phyloP scores from a whole-genome alignment of 352 stramenopile species.

The Phytopythium ostracodes region DNA sequence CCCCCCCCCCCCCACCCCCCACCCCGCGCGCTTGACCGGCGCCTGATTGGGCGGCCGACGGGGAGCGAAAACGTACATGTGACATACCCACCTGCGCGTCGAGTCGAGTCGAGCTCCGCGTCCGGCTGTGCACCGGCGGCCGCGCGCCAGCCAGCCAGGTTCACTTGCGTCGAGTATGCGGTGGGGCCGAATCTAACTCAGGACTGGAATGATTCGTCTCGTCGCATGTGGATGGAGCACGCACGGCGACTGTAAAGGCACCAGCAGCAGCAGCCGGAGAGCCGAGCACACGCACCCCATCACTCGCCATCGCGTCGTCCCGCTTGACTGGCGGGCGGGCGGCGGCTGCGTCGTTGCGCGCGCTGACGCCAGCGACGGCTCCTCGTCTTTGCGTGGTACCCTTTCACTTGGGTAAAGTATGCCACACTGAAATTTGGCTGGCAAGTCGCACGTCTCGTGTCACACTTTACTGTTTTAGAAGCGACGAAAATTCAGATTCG shows the following conservation, averaged over 20 bases:
- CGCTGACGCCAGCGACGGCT: neutral
- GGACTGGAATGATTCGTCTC: neutral
- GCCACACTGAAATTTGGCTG: too few relatives aligned
- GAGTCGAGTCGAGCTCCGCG: neutral
- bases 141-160: neutral
- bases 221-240: neutral
- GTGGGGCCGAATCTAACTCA: too few relatives aligned
- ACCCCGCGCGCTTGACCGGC: neutral
- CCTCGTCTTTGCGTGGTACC: neutral
- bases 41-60: neutral
- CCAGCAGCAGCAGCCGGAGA: too few relatives aligned
- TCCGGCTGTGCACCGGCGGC: neutral
- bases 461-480: too few relatives aligned
- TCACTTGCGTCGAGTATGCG: too few relatives aligned
- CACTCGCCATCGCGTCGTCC: too few relatives aligned
- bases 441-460: neutral
- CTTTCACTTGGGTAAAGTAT: too few relatives aligned
- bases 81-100: conserved; percentile 1
- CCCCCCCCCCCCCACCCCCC: too few relatives aligned
- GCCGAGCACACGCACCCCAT: too few relatives aligned
- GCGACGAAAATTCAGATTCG: conserved; percentile 4
- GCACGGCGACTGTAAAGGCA: too few relatives aligned
- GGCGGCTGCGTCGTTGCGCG: too few relatives aligned
- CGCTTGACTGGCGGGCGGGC: too few relatives aligned
- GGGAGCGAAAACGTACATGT: neutral